Percentiles rank a stretch among this genome's conserved stretches.
phyloP scores from a whole-genome alignment of 441 rosid genomes.

The Rhodomyrtus psidioides region DNA sequence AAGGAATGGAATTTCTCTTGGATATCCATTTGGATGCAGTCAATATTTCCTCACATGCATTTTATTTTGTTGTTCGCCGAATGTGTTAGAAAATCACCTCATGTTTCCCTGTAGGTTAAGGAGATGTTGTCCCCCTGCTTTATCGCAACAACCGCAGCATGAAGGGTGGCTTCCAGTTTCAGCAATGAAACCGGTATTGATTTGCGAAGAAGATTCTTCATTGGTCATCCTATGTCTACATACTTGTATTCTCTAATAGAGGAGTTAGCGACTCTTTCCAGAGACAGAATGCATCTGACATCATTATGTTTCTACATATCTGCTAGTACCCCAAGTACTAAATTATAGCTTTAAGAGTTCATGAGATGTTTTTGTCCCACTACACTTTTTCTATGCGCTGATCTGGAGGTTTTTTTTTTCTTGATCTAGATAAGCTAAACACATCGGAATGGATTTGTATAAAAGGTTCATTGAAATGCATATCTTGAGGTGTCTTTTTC shows the following conservation, averaged over 20 bases:
- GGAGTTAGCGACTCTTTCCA: not conserved
- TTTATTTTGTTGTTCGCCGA: not conserved
- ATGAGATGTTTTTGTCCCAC: not conserved
- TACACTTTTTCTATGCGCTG: not conserved
- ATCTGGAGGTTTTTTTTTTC: not conserved
- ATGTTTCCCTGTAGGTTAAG: slow-evolving; percentile 46
- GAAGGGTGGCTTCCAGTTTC: slow-evolving; percentile 99
- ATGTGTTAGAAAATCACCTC: not conserved
- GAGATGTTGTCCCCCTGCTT: slow-evolving; percentile 88
- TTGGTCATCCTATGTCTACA: not conserved
- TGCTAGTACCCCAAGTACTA: not conserved
- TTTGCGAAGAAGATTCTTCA: too few relatives aligned
- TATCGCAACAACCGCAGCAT: slow-evolving; percentile 98
- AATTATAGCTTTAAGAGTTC: not conserved
- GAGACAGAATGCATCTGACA: not conserved
- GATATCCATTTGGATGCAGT: not conserved
- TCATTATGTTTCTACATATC: not conserved
- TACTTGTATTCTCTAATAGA: not conserved
- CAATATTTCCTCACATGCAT: not conserved
- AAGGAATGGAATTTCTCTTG: not conserved
- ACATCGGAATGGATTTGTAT: not conserved
- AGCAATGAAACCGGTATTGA: too few relatives aligned
- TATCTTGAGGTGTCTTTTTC: not conserved
- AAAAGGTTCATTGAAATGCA: not conserved
- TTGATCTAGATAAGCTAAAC: not conserved